Percentiles rank a stretch among this genome's conserved stretches.
phyloP scores from a whole-genome alignment of 805 yeast genomes.

The Hagleromyces aurorensis region DNA sequence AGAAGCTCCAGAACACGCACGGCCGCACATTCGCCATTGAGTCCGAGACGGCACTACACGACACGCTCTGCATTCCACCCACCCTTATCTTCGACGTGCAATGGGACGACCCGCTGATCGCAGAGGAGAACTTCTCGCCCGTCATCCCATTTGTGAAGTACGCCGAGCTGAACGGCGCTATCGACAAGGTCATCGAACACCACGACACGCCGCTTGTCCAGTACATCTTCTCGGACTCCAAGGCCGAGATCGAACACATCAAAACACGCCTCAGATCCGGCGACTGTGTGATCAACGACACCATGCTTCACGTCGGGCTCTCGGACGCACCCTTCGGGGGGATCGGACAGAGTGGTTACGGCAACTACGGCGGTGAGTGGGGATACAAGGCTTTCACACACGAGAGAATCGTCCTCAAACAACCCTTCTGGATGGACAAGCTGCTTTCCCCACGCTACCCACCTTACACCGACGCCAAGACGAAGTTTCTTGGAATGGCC shows the following conservation, averaged over 20 bases:
- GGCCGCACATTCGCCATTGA: constrained; percentile 39
- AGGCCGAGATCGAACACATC: constrained; percentile 42
- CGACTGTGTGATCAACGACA: constrained; percentile 60
- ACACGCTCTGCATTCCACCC: constrained; percentile 54
- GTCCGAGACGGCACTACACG: constrained; percentile 37
- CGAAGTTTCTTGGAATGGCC: constrained; percentile 22
- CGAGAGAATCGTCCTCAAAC: constrained; percentile 56
- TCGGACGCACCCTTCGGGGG: constrained; percentile 84
- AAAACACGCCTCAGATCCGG: constrained; percentile 60
- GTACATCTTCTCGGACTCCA: constrained; percentile 53
- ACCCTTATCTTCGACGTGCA: constrained; percentile 58
- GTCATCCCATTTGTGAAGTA: constrained; percentile 65
- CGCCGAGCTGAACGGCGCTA: constrained; percentile 36
- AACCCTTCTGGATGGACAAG: constrained; percentile 57
- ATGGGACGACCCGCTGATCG: constrained; percentile 66
- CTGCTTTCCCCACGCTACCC: constrained; percentile 57
- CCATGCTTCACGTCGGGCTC: constrained; percentile 61
- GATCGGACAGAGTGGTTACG: constrained; percentile 75
- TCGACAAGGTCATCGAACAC: constrained; percentile 36
- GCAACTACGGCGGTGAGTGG: constrained; percentile 69
- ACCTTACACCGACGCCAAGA: constrained; percentile 40
- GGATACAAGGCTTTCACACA: constrained; percentile 73
- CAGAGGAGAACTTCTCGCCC: constrained; percentile 78
- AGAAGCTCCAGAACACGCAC: constrained; percentile 39
- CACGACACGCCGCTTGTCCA: constrained; percentile 78